These are phyloP conservation scores for Hemileccinum impolitum DNA, from an alignment of 768 basidiomycete species.

Conservation along the genomic window DNA sequence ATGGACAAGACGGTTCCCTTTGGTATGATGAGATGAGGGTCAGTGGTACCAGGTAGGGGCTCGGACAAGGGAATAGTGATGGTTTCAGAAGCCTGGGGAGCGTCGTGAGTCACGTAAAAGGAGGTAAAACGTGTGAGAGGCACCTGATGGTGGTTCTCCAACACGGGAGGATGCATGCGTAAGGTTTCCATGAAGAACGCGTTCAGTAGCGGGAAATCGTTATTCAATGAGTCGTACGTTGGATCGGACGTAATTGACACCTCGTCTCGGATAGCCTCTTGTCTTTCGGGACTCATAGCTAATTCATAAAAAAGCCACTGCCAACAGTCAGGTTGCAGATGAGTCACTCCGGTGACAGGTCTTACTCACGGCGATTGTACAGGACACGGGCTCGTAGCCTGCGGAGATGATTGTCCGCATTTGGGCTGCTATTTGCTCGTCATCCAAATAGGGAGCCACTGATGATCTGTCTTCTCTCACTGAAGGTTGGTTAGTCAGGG, in stretches of 20 bases:
- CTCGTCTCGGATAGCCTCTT: constrained; percentile 56
- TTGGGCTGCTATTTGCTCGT: constrained; percentile 53
- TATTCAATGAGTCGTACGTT: constrained; percentile 49
- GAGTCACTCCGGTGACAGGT: not conserved
- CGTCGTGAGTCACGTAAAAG: constrained; percentile 4
- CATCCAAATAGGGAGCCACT: constrained; percentile 38
- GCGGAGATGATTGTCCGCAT: constrained; percentile 65
- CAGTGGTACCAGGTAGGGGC: constrained; percentile 44
- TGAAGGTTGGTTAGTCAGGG: constrained; percentile 13
- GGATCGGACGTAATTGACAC: constrained; percentile 43
- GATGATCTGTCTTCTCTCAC: constrained; percentile 44
- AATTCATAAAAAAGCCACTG: constrained; percentile 71
- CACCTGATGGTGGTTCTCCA: constrained; percentile 66
- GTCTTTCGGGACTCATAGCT: constrained; percentile 46
- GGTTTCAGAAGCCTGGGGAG: constrained; percentile 45
- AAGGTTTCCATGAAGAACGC: constrained; percentile 61
- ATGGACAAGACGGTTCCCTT: constrained; percentile 55
- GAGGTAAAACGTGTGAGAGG: not conserved
- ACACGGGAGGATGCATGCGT: constrained; percentile 57
- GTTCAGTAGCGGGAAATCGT: constrained; percentile 51
- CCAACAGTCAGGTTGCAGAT: constrained; percentile 4
- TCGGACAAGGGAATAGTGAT: constrained; percentile 53
- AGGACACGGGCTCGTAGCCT: constrained; percentile 42
- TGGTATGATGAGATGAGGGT: constrained; percentile 46
- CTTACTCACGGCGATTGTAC: constrained; percentile 31